These are phyloP conservation scores for Penicillium griseofulvum DNA, from an alignment of 2,329 filamentous ascomycete genomes.

Conservation along the genomic window DNA sequence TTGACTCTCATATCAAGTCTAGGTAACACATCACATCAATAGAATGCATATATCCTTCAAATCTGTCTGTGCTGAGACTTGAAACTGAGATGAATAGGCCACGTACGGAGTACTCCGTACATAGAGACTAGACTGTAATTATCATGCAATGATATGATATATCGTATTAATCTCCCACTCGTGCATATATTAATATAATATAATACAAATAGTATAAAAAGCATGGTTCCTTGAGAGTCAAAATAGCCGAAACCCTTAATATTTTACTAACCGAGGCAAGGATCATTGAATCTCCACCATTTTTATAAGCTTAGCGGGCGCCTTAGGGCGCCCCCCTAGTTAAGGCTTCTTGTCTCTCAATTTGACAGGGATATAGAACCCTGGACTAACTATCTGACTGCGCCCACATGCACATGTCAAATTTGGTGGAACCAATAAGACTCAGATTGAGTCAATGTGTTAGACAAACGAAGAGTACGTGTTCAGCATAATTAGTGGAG, in stretches of 20 bases:
- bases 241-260: background rate
- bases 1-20: background rate
- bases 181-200: too few species aligned
- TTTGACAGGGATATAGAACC: background rate
- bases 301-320: constrained; percentile 1
- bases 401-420: background rate
- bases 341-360: background rate
- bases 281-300: background rate
- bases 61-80: background rate
- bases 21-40: background rate
- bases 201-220: background rate
- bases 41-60: background rate
- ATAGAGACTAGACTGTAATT: background rate
- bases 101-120: too few species aligned
- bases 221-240: background rate
- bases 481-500: background rate
- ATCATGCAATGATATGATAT: background rate
- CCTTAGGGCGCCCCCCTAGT: too few species aligned
- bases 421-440: background rate
- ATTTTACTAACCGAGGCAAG: background rate
- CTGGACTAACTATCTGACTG: constrained; percentile 6
- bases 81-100: background rate
- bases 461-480: background rate
- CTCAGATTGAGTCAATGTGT: background rate
- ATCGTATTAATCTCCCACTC: background rate